Base-by-base conservation (phyloP, 139 green algal genomes). In the Chlamydomonas incerta region DNA sequence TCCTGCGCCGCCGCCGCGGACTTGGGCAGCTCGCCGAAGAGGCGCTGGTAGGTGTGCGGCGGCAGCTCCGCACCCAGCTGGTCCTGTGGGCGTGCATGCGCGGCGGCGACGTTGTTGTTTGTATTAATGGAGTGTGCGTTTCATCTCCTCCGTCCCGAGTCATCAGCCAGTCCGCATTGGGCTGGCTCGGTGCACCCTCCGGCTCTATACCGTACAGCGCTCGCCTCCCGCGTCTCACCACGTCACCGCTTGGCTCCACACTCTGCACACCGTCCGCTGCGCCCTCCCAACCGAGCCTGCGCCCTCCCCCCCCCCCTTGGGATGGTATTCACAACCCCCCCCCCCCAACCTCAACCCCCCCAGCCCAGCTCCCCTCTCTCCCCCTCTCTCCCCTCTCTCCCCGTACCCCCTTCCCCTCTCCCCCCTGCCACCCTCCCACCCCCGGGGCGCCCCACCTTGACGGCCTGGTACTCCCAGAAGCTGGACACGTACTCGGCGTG, bases 391-490 rank as follows among this genome's bases (percentile, higher is more conserved):
- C 28, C 13, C 72, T 46, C 13, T 62, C 3, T 13, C 28, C 41
- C 21, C 35, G 0, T 11, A 13, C 41, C 14, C 63, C 35, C 69
- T 1, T n/a, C 69, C 69, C 10, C 18, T 33, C 35, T 13, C 17
- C 5, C 1, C 23, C 17, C 35, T 8, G 15, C 34, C 41, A 35
- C 41, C 28, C 46, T 28, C 28, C 13, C n/a, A 11, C 29, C n/a
- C 21, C 33, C 58, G n/a, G n/a, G n/a, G n/a, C 58, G 17, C 28
- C 76, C 3, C 47, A 85, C 79, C 79, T 85, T 75, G 46, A 85
- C 79, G 0, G 65, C 65, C 63, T 85, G 79, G 46, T 85, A 85
- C n/a, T 75, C 66, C 66, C 66, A 85, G 31, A 69, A 85, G 31
- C 29, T 57, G 1, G 47, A 10, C n/a, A 85, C 66, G 66, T 76